Evolutionary conservation across 2,329 filamentous ascomycete genomes (phyloP).

Genomic region (Microdochium trichocladiopsis): DNA sequence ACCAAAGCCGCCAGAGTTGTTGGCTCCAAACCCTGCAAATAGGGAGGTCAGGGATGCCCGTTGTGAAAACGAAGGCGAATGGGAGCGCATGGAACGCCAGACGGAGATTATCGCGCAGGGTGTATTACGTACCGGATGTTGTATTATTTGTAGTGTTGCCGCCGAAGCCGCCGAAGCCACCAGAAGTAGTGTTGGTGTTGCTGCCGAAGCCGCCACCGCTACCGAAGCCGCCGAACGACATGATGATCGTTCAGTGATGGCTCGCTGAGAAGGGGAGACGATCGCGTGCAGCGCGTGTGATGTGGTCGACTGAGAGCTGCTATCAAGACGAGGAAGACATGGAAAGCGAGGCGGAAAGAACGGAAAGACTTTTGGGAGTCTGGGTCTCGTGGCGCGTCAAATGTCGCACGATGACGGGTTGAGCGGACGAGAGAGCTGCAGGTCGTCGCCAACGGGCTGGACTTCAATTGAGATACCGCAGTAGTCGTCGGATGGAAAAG

Average conservation of each 20-base stretch:
- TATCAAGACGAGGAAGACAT: slow-evolving; percentile 21
- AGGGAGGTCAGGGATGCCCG: slow-evolving; percentile 5
- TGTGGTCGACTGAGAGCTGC: slow-evolving; percentile 1
- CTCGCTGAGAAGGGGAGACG: slow-evolving; percentile 5
- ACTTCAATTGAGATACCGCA: background rate
- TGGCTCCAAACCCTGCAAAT: slow-evolving; percentile 29
- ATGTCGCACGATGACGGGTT: background rate
- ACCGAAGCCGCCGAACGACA: slow-evolving; percentile 49
- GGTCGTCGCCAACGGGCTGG: background rate
- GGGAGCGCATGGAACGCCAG: slow-evolving; percentile 1
- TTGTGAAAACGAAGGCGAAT: slow-evolving; percentile 2
- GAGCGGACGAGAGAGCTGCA: background rate
- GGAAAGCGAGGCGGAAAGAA: background rate
- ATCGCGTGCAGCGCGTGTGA: slow-evolving; percentile 7
- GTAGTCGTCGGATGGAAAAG: background rate
- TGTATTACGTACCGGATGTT: slow-evolving; percentile 42
- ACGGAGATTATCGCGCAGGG: slow-evolving; percentile 8
- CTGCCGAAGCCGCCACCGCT: slow-evolving; percentile 46
- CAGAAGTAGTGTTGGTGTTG: slow-evolving; percentile 33
- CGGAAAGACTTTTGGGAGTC: background rate
- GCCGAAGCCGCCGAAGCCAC: slow-evolving; percentile 53
- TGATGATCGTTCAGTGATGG: slow-evolving; percentile 19
- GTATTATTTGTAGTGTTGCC: slow-evolving; percentile 27
- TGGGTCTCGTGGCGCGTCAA: background rate
- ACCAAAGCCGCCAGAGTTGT: slow-evolving; percentile 23